Percentiles rank a stretch among this genome's conserved stretches.
phyloP scores from a whole-genome alignment of 2,329 filamentous ascomycete species.

The Pleoardoris graminearum region DNA sequence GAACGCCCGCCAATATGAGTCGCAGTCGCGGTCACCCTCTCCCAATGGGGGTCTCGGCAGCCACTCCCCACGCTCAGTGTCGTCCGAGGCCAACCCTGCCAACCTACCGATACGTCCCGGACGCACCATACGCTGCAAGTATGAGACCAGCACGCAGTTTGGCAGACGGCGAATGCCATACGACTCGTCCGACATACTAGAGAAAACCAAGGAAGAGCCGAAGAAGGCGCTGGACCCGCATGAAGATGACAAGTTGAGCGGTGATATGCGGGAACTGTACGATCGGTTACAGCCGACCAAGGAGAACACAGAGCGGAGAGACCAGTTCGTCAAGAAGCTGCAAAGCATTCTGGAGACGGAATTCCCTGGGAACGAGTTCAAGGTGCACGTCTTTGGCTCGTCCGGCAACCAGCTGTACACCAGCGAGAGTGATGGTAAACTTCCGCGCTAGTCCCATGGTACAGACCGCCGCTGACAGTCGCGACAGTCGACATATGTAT shows the following conservation, averaged over 20 bases:
- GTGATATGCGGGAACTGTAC: constrained; percentile 85
- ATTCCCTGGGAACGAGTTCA: constrained; percentile 89
- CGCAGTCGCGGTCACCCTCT: constrained; percentile 75
- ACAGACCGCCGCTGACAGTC: constrained; percentile 26
- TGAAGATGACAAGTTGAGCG: constrained; percentile 62
- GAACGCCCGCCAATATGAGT: constrained; percentile 80
- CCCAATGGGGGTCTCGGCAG: constrained; percentile 71
- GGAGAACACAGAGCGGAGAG: constrained; percentile 75
- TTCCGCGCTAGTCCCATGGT: constrained; percentile 18
- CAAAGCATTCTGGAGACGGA: constrained; percentile 85
- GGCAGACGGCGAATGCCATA: constrained; percentile 89
- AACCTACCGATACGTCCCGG: constrained; percentile 68
- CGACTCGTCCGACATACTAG: constrained; percentile 80
- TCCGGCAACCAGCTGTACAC: constrained; percentile 94
- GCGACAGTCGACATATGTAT: constrained; percentile 93
- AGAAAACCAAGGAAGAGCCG: constrained; percentile 67
- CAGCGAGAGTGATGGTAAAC: constrained; percentile 89
- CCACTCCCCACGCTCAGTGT: constrained; percentile 86
- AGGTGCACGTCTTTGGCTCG: constrained; percentile 94
- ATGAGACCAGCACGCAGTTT: constrained; percentile 82
- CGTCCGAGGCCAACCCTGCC: constrained; percentile 81
- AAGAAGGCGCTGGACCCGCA: constrained; percentile 56
- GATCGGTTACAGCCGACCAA: constrained; percentile 79
- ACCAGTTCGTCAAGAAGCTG: constrained; percentile 80
- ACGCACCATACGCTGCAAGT: constrained; percentile 71